Conservation (phyloP, 345 rosid genomes). For the Conringia planisiliqua region DNA sequence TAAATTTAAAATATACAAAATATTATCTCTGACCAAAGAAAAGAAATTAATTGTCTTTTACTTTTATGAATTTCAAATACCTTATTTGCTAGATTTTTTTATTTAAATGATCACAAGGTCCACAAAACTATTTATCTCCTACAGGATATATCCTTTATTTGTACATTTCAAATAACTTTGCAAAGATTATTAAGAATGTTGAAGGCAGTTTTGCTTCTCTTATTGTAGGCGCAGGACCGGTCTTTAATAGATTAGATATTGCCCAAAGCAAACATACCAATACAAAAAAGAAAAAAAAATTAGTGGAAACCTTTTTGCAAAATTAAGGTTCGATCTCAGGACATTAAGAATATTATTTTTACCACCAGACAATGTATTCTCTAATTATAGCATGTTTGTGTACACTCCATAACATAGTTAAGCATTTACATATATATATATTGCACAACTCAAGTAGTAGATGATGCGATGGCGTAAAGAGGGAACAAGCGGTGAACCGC, state of each 20-base stretch:
- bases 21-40: neutral
- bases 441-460: neutral
- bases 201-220: neutral
- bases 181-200: neutral
- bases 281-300: too few species aligned
- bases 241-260: too few species aligned
- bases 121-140: neutral
- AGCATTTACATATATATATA: neutral
- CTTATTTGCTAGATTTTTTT: neutral
- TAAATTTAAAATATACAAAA: neutral
- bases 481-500: slow-evolving; percentile 20
- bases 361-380: too few species aligned
- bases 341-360: too few species aligned
- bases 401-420: neutral
- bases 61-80: neutral
- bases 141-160: neutral
- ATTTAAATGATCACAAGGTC: neutral
- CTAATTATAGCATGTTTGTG: neutral
- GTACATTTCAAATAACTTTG: neutral
- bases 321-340: too few species aligned
- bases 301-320: neutral
- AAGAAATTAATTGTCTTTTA: neutral
- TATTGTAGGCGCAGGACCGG: neutral
- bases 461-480: slow-evolving; percentile 6
- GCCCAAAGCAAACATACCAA: neutral